A percentile compares a stretch with the other conserved stretches of the same genome.
phyloP scores from a whole-genome alignment of 805 yeast genomes.

The Cephaloascus fragrans region DNA sequence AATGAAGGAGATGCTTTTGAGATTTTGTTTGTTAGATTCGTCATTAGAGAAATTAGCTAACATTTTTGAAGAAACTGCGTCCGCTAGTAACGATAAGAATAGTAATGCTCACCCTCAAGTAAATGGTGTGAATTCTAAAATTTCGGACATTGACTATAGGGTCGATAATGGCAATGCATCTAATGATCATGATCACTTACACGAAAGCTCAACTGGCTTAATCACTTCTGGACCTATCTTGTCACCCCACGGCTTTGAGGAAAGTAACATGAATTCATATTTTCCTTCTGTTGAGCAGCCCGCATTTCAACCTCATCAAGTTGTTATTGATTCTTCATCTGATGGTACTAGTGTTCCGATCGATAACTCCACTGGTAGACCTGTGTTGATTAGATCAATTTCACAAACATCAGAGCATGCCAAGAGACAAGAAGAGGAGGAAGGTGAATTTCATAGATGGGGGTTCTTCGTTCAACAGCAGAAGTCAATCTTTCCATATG shows the following conservation, averaged over 20 bases:
- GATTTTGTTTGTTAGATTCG: conserved; percentile 45
- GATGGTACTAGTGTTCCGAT: conserved; percentile 44
- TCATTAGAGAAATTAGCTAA: conserved; percentile 43
- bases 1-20: conserved; percentile 42
- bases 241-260: conserved; percentile 25
- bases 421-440: conserved; percentile 77
- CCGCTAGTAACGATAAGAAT: conserved; percentile 1
- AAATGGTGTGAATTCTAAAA: conserved; percentile 2
- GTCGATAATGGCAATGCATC: not conserved
- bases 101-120: not conserved
- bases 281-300: conserved; percentile 14
- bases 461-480: conserved; percentile 72
- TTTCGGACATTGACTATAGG: too few relatives aligned
- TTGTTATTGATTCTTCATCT: conserved; percentile 55
- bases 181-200: conserved; percentile 22
- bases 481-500: conserved; percentile 19
- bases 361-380: conserved; percentile 64
- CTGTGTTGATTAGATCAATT: conserved; percentile 53
- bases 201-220: conserved; percentile 38
- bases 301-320: conserved; percentile 53
- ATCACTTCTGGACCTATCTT: conserved; percentile 45
- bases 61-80: conserved; percentile 30
- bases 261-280: conserved; percentile 10
- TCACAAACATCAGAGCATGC: conserved; percentile 63
- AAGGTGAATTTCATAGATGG: conserved; percentile 85